A percentile compares a stretch with the other conserved stretches of the same genome.
Conservation (phyloP, 2,329 filamentous ascomycete genomes). For the Botrytis hyacinthi region DNA sequence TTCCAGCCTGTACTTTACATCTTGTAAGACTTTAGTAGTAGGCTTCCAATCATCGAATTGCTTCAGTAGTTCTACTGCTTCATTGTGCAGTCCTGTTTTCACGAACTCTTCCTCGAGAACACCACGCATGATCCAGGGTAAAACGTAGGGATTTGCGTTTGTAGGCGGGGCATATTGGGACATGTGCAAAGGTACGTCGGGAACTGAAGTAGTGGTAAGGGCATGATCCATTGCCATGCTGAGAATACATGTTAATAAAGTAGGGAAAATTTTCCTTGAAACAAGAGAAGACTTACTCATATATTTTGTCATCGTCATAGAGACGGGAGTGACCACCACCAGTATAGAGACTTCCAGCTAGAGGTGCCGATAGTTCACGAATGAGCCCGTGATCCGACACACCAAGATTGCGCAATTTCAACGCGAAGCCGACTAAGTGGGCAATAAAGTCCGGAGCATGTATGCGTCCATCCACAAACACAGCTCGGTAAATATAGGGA, state of each 20-base stretch:
- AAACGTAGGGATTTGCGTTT: conserved; percentile 76
- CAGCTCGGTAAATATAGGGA: conserved; percentile 91
- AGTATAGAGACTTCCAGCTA: conserved; percentile 86
- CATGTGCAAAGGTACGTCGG: conserved; percentile 49
- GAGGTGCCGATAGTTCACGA: conserved; percentile 79
- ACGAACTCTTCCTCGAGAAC: conserved; percentile 90
- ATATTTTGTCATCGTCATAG: conserved; percentile 86
- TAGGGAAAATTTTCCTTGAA: background rate
- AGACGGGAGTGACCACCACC: conserved; percentile 92
- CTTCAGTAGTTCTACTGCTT: conserved; percentile 75
- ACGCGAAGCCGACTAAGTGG: conserved; percentile 85
- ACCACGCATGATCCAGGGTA: conserved; percentile 95
- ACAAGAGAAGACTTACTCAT: conserved; percentile 54
- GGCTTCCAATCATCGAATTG: conserved; percentile 96
- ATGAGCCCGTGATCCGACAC: conserved; percentile 91
- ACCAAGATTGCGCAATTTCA: conserved; percentile 91
- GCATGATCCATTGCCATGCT: conserved; percentile 69
- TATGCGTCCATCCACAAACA: conserved; percentile 89
- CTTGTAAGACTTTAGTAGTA: conserved; percentile 83
- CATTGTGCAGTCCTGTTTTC: conserved; percentile 71
- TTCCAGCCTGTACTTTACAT: conserved; percentile 93
- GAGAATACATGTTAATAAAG: conserved; percentile 21
- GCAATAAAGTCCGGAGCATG: conserved; percentile 93
- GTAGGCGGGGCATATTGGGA: conserved; percentile 49
- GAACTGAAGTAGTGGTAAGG: conserved; percentile 65